phyloP scores from a whole-genome alignment of 306 rosid species.

The Prinsepia uniflora region DNA sequence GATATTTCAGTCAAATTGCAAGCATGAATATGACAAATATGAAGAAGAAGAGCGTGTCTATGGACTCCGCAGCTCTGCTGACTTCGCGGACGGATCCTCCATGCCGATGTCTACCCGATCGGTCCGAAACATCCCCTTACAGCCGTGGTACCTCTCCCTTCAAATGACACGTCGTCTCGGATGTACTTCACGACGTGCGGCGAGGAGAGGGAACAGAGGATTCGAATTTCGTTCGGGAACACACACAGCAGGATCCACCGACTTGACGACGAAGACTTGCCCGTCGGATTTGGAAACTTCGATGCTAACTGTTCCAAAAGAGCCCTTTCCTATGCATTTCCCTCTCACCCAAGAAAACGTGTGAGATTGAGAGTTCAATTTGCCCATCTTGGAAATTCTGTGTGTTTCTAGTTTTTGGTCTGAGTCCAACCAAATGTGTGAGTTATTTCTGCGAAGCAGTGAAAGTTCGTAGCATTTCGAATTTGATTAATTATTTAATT shows the following conservation, averaged over 20 bases:
- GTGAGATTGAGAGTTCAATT: not conserved
- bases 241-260: slow-evolving; percentile 44
- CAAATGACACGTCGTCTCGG: slow-evolving; percentile 61
- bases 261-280: slow-evolving; percentile 67
- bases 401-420: not conserved
- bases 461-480: not conserved
- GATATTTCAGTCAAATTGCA: too few species aligned
- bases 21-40: too few species aligned
- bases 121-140: too few species aligned
- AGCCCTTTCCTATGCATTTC: slow-evolving; percentile 63
- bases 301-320: slow-evolving; percentile 59
- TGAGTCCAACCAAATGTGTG: slow-evolving; percentile 20
- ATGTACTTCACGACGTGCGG: slow-evolving; percentile 57
- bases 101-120: too few species aligned
- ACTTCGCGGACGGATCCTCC: too few species aligned
- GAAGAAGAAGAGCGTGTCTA: too few species aligned
- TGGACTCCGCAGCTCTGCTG: too few species aligned
- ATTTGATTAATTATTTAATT: not conserved
- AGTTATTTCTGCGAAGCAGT: slow-evolving; percentile 22
- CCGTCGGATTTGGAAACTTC: slow-evolving; percentile 44
- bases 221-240: slow-evolving; percentile 50
- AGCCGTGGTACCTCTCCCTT: slow-evolving; percentile 18
- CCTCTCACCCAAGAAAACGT: slow-evolving; percentile 72
- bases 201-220: slow-evolving; percentile 43
- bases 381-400: not conserved